Evolutionary conservation across 169 alveolate genomes (phyloP), one percentile per base, ranked within the genome.

Genomic region (Plasmodium fragile): DNA sequence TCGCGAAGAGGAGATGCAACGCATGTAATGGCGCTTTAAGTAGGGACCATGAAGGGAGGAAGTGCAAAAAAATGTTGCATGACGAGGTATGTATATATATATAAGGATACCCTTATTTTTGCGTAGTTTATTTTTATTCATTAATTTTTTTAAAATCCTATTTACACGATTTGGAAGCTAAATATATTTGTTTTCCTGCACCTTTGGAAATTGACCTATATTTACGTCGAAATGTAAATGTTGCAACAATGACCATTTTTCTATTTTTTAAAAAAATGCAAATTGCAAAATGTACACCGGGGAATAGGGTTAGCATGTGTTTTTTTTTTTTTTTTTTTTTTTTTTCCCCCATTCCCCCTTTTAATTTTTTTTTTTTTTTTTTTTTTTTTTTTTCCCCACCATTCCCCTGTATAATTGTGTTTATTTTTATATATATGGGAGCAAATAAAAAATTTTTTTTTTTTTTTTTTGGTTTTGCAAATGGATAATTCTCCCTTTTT

Each of bases 1-100:
- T 87, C 52, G 82, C 69, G 70, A 89, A 55, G 36, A 87, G 59
- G 8, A 49, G n/a, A 18, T 49, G 25, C 59, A 49, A 18, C 59
- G 59, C 25, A 11, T 22, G 22, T 45, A 11, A 11, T 45, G 55
- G 55, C 55, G n/a, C 55, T 41, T 41, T 41, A 41, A 41, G 49
- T 7, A 41, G 49, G 49, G 13, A 11, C 49, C 13, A 36, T 36
- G 7, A 36, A n/a, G n/a, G n/a, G 49, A 3, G 13, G 13, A 43
- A 4, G 53, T 10, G 53, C 53, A 43, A 49, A 49, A 45, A 49
- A 49, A 3, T 10, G 18, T 3, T 49, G 59, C 59, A 18, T 49
- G 22, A 16, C 59, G 59, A 49, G 59, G 22, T 49, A 16, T 39
- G 5, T 2, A 8, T 8, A 11, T 11, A 13, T 49, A 49, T n/a